phyloP scores from a whole-genome alignment of 192 early-diverging fungal genomes.

The Backusella circina region DNA sequence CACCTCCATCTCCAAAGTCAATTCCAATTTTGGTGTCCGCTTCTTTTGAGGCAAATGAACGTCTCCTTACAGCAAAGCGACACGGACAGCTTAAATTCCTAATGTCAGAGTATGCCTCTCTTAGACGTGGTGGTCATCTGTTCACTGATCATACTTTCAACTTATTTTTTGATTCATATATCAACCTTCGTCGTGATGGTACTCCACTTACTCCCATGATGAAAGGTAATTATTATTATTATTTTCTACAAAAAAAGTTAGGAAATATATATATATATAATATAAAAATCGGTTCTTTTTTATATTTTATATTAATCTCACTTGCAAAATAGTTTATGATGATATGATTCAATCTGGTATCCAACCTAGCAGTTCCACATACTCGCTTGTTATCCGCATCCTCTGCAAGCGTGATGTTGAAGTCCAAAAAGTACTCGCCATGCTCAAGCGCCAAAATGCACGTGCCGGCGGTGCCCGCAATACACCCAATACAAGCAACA shows the following conservation, averaged over 20 bases:
- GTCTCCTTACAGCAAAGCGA: conserved; percentile 22
- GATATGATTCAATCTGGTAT: conserved; percentile 24
- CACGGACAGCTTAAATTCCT: conserved; percentile 24
- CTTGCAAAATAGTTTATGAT: conserved; percentile 22
- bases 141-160: conserved; percentile 33
- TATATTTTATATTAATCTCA: background rate
- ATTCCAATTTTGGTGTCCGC: background rate
- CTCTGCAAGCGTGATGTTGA: conserved; percentile 37
- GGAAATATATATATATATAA: background rate
- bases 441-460: conserved; percentile 28
- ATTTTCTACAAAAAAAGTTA: background rate
- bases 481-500: conserved; percentile 8
- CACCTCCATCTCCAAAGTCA: conserved; percentile 8
- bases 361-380: conserved; percentile 22
- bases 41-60: conserved; percentile 20
- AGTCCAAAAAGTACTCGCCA: conserved; percentile 34
- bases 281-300: background rate
- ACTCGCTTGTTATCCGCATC: conserved; percentile 23
- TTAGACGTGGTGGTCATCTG: conserved; percentile 19
- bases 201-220: conserved; percentile 24
- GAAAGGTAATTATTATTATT: too few relatives aligned
- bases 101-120: conserved; percentile 16
- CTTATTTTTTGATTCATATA: conserved; percentile 29
- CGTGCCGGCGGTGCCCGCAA: conserved; percentile 13
- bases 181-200: conserved; percentile 31